These are phyloP conservation scores for Arthonia radiata DNA, from an alignment of 495 filamentous ascomycete genomes.

Conservation along the genomic window DNA sequence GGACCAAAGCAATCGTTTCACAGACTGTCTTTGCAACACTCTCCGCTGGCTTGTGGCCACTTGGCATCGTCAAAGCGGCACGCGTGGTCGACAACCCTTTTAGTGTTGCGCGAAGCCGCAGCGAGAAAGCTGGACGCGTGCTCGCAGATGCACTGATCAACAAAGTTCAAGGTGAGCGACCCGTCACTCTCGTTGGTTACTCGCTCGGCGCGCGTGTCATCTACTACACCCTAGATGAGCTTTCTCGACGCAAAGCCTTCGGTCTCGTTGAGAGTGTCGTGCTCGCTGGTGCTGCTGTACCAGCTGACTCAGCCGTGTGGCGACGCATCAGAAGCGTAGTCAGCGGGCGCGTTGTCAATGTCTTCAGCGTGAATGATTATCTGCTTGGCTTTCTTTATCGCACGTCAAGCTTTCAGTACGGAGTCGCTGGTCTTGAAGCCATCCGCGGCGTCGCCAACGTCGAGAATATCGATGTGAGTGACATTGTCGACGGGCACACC, in stretches of 20 bases:
- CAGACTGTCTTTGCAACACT: conserved; percentile 56
- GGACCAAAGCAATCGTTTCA: conserved; percentile 51
- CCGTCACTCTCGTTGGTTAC: conserved; percentile 72
- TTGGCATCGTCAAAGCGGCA: conserved; percentile 52
- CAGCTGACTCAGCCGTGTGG: conserved; percentile 40
- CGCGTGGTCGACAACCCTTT: conserved; percentile 78
- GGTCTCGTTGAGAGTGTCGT: conserved; percentile 69
- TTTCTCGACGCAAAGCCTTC: conserved; percentile 58
- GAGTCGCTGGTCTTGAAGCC: conserved; percentile 47
- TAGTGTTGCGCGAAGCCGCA: conserved; percentile 51
- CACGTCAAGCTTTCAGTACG: conserved; percentile 47
- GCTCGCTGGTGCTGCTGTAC: conserved; percentile 60
- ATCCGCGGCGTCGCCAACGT: conserved; percentile 40
- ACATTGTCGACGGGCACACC: conserved; percentile 46
- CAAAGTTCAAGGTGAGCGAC: conserved; percentile 67
- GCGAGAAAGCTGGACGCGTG: conserved; percentile 67
- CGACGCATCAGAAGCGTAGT: conserved; percentile 44
- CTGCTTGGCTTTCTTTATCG: conserved; percentile 58
- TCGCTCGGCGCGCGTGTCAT: conserved; percentile 78
- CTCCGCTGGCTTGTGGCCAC: conserved; percentile 46
- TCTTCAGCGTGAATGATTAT: conserved; percentile 53
- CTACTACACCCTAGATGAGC: conserved; percentile 49
- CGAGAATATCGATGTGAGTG: conserved; percentile 52
- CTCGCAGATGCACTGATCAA: conserved; percentile 76
- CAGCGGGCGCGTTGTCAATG: conserved; percentile 48